These are phyloP conservation scores for Fusarium vanettenii DNA, from an alignment of 2,329 filamentous ascomycete genomes.

Conservation along the genomic window DNA sequence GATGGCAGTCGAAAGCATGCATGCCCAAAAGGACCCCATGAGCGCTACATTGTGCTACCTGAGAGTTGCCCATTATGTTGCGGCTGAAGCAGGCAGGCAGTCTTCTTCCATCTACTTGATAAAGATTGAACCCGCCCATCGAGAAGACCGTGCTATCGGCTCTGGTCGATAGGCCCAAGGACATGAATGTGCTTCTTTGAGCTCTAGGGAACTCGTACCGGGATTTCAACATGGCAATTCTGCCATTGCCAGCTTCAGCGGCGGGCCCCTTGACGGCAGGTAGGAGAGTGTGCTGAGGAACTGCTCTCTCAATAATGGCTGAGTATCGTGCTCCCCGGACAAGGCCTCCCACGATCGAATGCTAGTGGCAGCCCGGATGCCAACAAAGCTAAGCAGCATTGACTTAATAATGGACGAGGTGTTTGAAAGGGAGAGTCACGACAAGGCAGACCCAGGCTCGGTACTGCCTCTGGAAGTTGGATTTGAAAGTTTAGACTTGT, in stretches of 20 bases:
- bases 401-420: background rate
- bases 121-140: constrained; percentile 2
- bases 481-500: constrained; percentile 22
- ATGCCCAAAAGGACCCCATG: constrained; percentile 75
- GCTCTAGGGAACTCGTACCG: background rate
- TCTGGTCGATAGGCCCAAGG: background rate
- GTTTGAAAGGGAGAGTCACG: background rate
- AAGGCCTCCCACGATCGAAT: background rate
- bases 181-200: background rate
- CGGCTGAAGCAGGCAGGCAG: constrained; percentile 43
- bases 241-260: background rate
- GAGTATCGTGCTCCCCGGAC: background rate
- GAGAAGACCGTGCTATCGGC: background rate
- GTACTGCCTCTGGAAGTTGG: background rate
- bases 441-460: background rate
- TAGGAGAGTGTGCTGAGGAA: background rate
- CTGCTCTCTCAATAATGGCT: background rate
- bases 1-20: constrained; percentile 71
- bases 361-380: background rate
- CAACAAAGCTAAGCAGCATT: background rate
- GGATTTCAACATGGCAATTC: background rate
- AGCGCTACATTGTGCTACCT: constrained; percentile 77
- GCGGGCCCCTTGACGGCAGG: background rate
- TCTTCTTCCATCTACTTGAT: constrained; percentile 4
- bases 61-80: constrained; percentile 66